Evolutionary conservation across 2,329 filamentous ascomycete species (phyloP).

Genomic region (Fusarium fujikuroi): DNA sequence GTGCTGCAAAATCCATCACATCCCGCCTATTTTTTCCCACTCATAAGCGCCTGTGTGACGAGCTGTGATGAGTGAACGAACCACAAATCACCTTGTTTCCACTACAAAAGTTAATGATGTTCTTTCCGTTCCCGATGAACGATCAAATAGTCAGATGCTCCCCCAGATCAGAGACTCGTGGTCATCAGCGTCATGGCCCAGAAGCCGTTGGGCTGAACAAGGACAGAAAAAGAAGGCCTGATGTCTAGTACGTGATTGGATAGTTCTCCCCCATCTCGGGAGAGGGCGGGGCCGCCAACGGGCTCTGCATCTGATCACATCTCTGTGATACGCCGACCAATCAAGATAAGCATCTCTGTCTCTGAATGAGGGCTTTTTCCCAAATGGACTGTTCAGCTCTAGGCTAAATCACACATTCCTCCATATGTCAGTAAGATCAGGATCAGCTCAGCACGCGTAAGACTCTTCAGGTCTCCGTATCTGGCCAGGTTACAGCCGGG

Average conservation of each 20-base stretch:
- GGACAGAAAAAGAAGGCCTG: conserved; percentile 6
- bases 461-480: conserved; percentile 16
- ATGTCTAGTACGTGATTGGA: conserved; percentile 23
- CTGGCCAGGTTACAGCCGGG: conserved; percentile 23
- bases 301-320: conserved; percentile 39
- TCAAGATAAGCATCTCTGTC: conserved; percentile 16
- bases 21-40: conserved; percentile 16
- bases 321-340: conserved; percentile 21
- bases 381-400: conserved; percentile 17
- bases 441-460: conserved; percentile 14
- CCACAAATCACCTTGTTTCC: conserved; percentile 20
- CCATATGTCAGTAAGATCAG: conserved; percentile 14
- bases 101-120: background rate
- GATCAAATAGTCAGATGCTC: conserved; percentile 35
- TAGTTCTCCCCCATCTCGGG: conserved; percentile 23
- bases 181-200: conserved; percentile 35
- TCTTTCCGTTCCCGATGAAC: conserved; percentile 1
- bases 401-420: conserved; percentile 13
- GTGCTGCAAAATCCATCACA: conserved; percentile 33
- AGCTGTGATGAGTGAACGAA: conserved; percentile 14
- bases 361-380: conserved; percentile 30
- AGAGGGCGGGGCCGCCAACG: conserved; percentile 33
- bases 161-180: conserved; percentile 32
- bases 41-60: conserved; percentile 37
- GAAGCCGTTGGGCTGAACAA: conserved; percentile 19